Percentiles rank a stretch among this genome's conserved stretches.
Evolutionary conservation across 1,284 basidiomycete species (phyloP).

Genomic region (Ceratobasidium sp.): DNA sequence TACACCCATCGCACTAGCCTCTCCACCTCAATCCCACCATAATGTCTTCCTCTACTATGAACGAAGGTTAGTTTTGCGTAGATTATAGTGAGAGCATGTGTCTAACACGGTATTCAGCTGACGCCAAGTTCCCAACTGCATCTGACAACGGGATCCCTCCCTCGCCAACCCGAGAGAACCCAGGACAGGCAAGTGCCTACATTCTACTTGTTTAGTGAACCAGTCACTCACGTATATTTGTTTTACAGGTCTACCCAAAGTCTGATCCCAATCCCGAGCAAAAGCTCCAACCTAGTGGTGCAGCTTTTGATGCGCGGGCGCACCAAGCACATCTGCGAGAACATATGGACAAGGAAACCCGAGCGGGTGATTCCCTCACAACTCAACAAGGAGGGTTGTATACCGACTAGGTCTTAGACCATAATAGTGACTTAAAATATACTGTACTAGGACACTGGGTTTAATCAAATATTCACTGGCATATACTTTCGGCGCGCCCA

Average conservation of each 20-base stretch:
- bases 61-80: slow-evolving; percentile 7
- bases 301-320: not conserved
- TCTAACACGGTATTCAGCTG: slow-evolving; percentile 9
- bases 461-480: not conserved
- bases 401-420: not conserved
- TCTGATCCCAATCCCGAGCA: slow-evolving; percentile 17
- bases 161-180: slow-evolving; percentile 19
- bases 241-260: slow-evolving; percentile 19
- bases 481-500: not conserved
- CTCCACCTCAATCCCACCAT: not conserved
- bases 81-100: not conserved
- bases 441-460: too few species aligned
- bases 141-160: slow-evolving; percentile 13
- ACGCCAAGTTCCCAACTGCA: slow-evolving; percentile 30
- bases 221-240: not conserved
- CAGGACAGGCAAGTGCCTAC: not conserved
- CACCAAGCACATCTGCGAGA: slow-evolving; percentile 14
- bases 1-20: not conserved
- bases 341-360: slow-evolving; percentile 13
- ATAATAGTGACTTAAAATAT: too few species aligned
- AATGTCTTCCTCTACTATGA: slow-evolving; percentile 9
- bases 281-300: not conserved
- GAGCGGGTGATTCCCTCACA: slow-evolving; percentile 21
- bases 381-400: slow-evolving; percentile 23
- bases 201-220: not conserved